phyloP scores from a whole-genome alignment of 208 protist genomes.

The Leishmania turanica region DNA sequence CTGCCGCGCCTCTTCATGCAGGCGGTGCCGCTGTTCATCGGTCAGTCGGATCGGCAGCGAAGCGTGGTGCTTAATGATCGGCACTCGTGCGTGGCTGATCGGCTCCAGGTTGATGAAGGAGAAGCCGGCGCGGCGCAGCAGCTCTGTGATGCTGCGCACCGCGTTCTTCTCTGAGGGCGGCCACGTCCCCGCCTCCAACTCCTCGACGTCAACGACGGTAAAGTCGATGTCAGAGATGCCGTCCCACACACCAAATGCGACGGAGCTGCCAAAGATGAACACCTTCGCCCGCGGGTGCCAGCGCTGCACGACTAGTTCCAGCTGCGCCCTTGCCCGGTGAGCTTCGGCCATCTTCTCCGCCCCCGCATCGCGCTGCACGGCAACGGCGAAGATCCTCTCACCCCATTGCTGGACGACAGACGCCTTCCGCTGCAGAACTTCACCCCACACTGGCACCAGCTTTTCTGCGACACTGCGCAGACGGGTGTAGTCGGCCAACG shows the following conservation, averaged over 20 bases:
- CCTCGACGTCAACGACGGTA: slow-evolving; percentile 82
- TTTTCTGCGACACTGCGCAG: slow-evolving; percentile 50
- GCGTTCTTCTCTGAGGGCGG: slow-evolving; percentile 81
- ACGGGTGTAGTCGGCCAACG: slow-evolving; percentile 54
- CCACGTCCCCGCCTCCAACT: slow-evolving; percentile 66
- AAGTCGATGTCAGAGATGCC: slow-evolving; percentile 91
- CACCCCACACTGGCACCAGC: slow-evolving; percentile 52
- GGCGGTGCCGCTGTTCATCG: slow-evolving; percentile 21
- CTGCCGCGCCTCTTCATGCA: slow-evolving; percentile 12
- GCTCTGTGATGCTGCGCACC: slow-evolving; percentile 83
- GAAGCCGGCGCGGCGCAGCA: slow-evolving; percentile 84
- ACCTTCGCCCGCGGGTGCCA: slow-evolving; percentile 78
- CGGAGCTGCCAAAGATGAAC: slow-evolving; percentile 87
- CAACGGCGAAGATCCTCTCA: slow-evolving; percentile 53
- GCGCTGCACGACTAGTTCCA: slow-evolving; percentile 75
- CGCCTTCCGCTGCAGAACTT: slow-evolving; percentile 37
- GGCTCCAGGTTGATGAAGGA: slow-evolving; percentile 84
- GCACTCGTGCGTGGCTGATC: slow-evolving; percentile 85
- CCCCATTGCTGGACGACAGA: slow-evolving; percentile 49
- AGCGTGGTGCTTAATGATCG: slow-evolving; percentile 93
- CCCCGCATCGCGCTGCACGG: slow-evolving; percentile 76
- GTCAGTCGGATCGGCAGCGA: slow-evolving; percentile 63
- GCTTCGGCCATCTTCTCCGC: slow-evolving; percentile 76
- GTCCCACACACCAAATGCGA: slow-evolving; percentile 88
- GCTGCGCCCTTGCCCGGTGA: slow-evolving; percentile 77